These are phyloP conservation scores for Neoscytalidium dimidiatum DNA, from an alignment of 2,329 filamentous ascomycete genomes.

Conservation along the genomic window DNA sequence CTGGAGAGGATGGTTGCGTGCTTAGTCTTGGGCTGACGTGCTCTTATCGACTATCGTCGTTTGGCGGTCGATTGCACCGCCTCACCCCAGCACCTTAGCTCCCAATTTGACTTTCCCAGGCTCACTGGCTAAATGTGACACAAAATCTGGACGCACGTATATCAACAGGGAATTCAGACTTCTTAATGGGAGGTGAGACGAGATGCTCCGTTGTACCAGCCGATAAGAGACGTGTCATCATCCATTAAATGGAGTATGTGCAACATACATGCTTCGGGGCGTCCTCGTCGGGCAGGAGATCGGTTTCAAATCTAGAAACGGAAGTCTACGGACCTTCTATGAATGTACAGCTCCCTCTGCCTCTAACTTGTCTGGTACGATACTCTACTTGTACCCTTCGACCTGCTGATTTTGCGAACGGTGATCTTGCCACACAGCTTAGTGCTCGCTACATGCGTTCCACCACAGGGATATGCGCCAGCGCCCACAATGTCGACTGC, in stretches of 20 bases:
- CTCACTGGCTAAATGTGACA: not conserved
- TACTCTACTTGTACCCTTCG: constrained; percentile 6
- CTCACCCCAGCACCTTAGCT: not conserved
- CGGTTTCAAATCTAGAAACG: not conserved
- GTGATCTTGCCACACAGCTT: constrained; percentile 13
- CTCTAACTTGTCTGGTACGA: constrained; percentile 8
- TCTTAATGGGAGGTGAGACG: too few species aligned
- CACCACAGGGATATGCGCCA: constrained; percentile 73
- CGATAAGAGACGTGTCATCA: too few species aligned
- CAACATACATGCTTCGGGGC: too few species aligned
- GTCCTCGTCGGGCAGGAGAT: too few species aligned
- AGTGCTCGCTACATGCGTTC: constrained; percentile 65
- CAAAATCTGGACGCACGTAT: not conserved
- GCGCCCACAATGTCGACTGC: constrained; percentile 70
- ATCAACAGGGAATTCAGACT: too few species aligned
- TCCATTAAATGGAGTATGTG: too few species aligned
- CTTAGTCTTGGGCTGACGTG: not conserved
- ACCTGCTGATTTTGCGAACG: constrained; percentile 17
- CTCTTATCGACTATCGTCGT: not conserved
- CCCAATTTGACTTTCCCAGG: not conserved
- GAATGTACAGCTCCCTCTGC: not conserved
- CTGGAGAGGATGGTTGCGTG: not conserved
- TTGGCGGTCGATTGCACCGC: not conserved
- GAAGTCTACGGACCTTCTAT: not conserved
- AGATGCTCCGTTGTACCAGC: too few species aligned